Evolutionary conservation across 129 eudicot genomes (phyloP), one percentile per base, ranked within the genome.

Genomic region (Arctium minus): DNA sequence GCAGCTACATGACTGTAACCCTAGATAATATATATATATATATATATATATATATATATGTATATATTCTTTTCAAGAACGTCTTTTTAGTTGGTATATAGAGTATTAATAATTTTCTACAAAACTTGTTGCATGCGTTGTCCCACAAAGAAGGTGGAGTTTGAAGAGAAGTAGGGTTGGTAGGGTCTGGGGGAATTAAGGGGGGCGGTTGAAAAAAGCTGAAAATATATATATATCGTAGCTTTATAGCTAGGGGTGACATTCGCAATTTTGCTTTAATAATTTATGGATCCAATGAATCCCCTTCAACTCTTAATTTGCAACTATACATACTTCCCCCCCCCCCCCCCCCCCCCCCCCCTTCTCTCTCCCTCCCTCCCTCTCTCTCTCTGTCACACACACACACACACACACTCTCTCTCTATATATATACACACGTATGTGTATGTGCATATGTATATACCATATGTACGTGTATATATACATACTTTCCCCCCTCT

Each of bases 161-260:
- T 17, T 56, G 7, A 17, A 56, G 27, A 56, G 40, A 37, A 37
- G 65, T 56, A 56, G 72, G 50, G 48, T 32, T 56, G 33, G 37
- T 48, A 33, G 77, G 83, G 77, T 36, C 36, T 11, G 31, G 8
- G 36, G 75, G 79, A 10, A 42, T 22, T 22, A 22, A 22, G 27
- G 67, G 75, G 80, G 80, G 75, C 48, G 39, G 70, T 82, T 75
- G 65, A 75, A 82, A 22, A 81, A 82, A 82, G 85, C 85, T 82
- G 85, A 82, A 74, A 44, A 64, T 2, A 33, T 33, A 33, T 33
- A 33, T 67, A 60, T 17, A 60, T 29, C 15, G 13, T 65, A 65
- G 3, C 4, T 1, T 1, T 1, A 17, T 9, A 42, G 50, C 8
- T 53, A 53, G 65, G 65, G n/a, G 65, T 12, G 18, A 42, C 56